Evolutionary conservation across 192 early-diverging fungal genomes (phyloP).

Genomic region (Gonapodya prolifera): DNA sequence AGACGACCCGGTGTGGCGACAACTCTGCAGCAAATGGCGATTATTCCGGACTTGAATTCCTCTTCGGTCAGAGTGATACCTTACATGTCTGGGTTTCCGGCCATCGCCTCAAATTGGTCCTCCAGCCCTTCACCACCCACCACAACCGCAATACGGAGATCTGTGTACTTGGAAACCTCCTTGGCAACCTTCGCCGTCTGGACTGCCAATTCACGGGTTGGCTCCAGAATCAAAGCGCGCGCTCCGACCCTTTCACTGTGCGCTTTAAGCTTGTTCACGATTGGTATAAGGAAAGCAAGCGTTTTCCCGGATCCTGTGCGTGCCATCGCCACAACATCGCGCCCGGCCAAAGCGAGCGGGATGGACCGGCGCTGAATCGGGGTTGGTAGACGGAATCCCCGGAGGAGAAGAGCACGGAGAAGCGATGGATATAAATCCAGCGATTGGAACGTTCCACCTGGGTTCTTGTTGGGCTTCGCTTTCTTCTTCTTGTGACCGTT

Average conservation of each 20-base stretch:
- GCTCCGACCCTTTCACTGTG: slow-evolving; percentile 74
- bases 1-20: slow-evolving; percentile 76
- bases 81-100: slow-evolving; percentile 86
- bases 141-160: slow-evolving; percentile 72
- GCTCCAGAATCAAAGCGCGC: slow-evolving; percentile 74
- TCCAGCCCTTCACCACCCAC: slow-evolving; percentile 95
- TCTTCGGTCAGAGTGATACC: neutral
- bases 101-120: slow-evolving; percentile 91
- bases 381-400: slow-evolving; percentile 56
- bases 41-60: neutral
- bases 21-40: slow-evolving; percentile 19
- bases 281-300: slow-evolving; percentile 84
- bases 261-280: slow-evolving; percentile 71
- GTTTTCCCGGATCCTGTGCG: slow-evolving; percentile 98
- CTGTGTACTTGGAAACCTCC: slow-evolving; percentile 87
- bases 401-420: neutral
- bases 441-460: slow-evolving; percentile 55
- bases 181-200: slow-evolving; percentile 91
- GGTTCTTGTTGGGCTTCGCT: neutral
- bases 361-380: slow-evolving; percentile 95
- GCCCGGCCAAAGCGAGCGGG: slow-evolving; percentile 77
- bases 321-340: slow-evolving; percentile 97
- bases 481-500: slow-evolving; percentile 6
- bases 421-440: neutral
- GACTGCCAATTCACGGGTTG: slow-evolving; percentile 89